These are phyloP conservation scores for Cubamyces lactineus DNA, from an alignment of 768 basidiomycete species.

Conservation along the genomic window DNA sequence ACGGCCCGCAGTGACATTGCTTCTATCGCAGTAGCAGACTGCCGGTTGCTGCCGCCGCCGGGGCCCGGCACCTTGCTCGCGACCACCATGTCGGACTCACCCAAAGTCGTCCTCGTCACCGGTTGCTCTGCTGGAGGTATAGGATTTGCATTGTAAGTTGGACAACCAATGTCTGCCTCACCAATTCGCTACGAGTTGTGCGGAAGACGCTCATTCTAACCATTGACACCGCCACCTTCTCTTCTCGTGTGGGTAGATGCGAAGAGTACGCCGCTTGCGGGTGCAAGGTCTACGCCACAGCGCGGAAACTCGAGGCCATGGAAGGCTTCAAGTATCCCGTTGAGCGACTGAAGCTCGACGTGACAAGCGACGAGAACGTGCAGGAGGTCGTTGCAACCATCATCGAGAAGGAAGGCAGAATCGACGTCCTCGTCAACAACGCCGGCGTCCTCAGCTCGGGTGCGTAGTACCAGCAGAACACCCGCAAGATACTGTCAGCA, in stretches of 20 bases:
- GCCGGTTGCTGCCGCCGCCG: background rate
- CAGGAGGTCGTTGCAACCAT: slow-evolving; percentile 53
- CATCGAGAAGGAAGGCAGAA: slow-evolving; percentile 55
- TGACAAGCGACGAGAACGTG: slow-evolving; percentile 62
- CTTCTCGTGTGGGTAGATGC: slow-evolving; percentile 47
- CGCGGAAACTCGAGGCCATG: slow-evolving; percentile 65
- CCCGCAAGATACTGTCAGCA: background rate
- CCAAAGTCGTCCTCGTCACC: slow-evolving; percentile 64
- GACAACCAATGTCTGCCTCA: background rate
- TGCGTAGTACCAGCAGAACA: slow-evolving; percentile 35
- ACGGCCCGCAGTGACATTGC: too few species aligned
- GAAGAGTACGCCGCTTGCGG: slow-evolving; percentile 67
- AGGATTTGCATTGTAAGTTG: slow-evolving; percentile 24
- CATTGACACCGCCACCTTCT: too few species aligned
- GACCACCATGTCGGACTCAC: background rate
- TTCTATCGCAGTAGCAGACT: too few species aligned
- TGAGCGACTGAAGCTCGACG: slow-evolving; percentile 59
- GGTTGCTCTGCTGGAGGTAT: slow-evolving; percentile 48
- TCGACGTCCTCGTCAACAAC: slow-evolving; percentile 81
- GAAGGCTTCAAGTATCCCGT: slow-evolving; percentile 53
- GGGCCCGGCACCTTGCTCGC: background rate
- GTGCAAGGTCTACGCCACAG: slow-evolving; percentile 78
- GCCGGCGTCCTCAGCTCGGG: slow-evolving; percentile 57
- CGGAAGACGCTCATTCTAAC: background rate
- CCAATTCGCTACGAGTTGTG: background rate